These are phyloP conservation scores for Melanogaster broomeanus DNA, from an alignment of 768 basidiomycete genomes.

Conservation along the genomic window DNA sequence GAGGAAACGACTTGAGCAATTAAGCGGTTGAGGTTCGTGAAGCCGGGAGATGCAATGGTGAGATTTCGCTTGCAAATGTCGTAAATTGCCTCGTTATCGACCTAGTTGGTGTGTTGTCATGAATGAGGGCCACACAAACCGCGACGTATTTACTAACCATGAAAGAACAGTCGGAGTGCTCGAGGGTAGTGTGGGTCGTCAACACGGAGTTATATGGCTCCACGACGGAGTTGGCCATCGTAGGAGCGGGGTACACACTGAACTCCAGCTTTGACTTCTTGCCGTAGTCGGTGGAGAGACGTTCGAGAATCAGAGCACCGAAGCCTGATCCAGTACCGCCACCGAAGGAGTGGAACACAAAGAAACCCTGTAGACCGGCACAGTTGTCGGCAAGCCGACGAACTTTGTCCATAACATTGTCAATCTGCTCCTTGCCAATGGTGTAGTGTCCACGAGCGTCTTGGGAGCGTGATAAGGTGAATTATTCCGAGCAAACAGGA, in stretches of 20 bases:
- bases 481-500: background rate
- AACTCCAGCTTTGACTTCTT: slow-evolving; percentile 99
- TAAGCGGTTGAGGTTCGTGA: slow-evolving; percentile 93
- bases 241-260: slow-evolving; percentile 93
- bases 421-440: slow-evolving; percentile 97
- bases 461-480: slow-evolving; percentile 31
- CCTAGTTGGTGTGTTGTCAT: slow-evolving; percentile 35
- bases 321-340: slow-evolving; percentile 99
- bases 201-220: slow-evolving; percentile 98
- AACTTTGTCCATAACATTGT: slow-evolving; percentile 93
- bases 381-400: slow-evolving; percentile 96
- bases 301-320: slow-evolving; percentile 93
- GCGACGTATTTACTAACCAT: slow-evolving; percentile 59
- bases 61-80: slow-evolving; percentile 89
- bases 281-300: slow-evolving; percentile 95
- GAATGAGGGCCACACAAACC: slow-evolving; percentile 5
- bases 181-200: slow-evolving; percentile 97
- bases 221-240: slow-evolving; percentile 91
- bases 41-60: slow-evolving; percentile 81
- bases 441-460: slow-evolving; percentile 99
- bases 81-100: slow-evolving; percentile 84
- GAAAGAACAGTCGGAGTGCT: slow-evolving; percentile 99
- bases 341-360: slow-evolving; percentile 99
- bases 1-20: slow-evolving; percentile 99
- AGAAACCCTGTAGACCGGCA: slow-evolving; percentile 96